Percentiles rank a stretch among this genome's conserved stretches.
Evolutionary conservation across 805 yeast genomes (phyloP).

Genomic region (Komagataella kurtzmanii): DNA sequence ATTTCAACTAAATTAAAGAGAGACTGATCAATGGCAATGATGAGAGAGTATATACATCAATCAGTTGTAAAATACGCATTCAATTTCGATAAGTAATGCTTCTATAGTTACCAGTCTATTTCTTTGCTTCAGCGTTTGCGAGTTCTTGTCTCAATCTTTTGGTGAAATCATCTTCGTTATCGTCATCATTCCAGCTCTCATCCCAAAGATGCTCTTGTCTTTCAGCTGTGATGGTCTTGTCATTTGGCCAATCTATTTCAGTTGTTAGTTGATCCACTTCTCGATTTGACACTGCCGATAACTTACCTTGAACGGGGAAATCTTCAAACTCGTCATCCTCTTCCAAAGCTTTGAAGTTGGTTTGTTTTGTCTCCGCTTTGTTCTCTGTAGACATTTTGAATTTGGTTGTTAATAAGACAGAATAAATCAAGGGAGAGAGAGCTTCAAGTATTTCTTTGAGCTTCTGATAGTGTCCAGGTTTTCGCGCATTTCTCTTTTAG

Average conservation of each 20-base stretch:
- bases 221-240: constrained; percentile 36
- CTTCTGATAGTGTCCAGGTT: no score
- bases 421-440: background rate
- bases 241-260: constrained; percentile 47
- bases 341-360: constrained; percentile 58
- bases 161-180: constrained; percentile 82
- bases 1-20: no score
- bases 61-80: background rate
- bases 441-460: background rate
- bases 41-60: background rate
- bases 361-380: constrained; percentile 6
- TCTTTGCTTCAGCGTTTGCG: background rate
- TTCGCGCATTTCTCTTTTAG: background rate
- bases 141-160: constrained; percentile 44
- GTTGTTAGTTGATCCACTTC: constrained; percentile 1
- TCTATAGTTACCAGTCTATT: background rate
- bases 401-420: background rate
- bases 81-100: background rate
- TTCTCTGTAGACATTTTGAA: background rate
- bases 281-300: background rate
- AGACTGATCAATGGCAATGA: background rate
- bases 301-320: constrained; percentile 70
- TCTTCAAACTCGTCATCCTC: constrained; percentile 98
- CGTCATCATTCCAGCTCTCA: constrained; percentile 96
- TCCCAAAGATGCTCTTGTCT: constrained; percentile 72